Evolutionary conservation across 2,329 filamentous ascomycete species (phyloP).

Genomic region (Aspergillus intermedius): DNA sequence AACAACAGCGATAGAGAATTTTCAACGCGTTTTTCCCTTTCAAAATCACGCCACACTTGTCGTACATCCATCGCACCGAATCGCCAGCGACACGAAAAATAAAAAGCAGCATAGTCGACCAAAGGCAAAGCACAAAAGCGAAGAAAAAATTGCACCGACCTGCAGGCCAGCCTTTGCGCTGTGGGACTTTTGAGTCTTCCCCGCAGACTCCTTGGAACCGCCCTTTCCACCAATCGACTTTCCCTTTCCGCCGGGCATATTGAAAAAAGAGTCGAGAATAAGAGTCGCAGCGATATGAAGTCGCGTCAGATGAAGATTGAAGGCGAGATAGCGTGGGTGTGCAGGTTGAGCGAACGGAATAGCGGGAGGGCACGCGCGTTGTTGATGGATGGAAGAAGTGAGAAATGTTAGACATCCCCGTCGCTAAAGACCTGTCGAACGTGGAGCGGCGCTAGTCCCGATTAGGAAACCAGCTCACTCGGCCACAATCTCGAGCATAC

Average conservation of each 20-base stretch:
- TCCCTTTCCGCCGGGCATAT: constrained; percentile 85
- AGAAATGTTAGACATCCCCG: constrained; percentile 33
- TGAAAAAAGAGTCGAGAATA: constrained; percentile 20
- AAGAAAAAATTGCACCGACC: constrained; percentile 54
- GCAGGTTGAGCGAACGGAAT: constrained; percentile 25
- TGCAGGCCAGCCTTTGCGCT: constrained; percentile 91
- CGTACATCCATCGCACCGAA: constrained; percentile 2
- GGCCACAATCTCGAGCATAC: constrained; percentile 8
- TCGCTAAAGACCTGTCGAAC: constrained; percentile 30
- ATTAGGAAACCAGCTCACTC: constrained; percentile 22
- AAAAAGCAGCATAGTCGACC: background rate
- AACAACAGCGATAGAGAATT: background rate
- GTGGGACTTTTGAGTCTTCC: constrained; percentile 89
- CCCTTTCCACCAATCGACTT: constrained; percentile 88
- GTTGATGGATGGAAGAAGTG: constrained; percentile 39
- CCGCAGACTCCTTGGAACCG: constrained; percentile 71
- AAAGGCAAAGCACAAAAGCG: background rate
- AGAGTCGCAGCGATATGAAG: constrained; percentile 19
- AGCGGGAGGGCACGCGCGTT: constrained; percentile 29
- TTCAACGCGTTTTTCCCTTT: background rate
- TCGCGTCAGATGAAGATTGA: constrained; percentile 20
- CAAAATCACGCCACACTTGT: background rate
- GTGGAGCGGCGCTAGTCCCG: constrained; percentile 29
- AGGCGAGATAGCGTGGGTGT: constrained; percentile 18
- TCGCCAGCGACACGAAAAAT: constrained; percentile 1